phyloP scores from a whole-genome alignment of 176 grass and related monocot genomes.

The Zoysia pacifica region DNA sequence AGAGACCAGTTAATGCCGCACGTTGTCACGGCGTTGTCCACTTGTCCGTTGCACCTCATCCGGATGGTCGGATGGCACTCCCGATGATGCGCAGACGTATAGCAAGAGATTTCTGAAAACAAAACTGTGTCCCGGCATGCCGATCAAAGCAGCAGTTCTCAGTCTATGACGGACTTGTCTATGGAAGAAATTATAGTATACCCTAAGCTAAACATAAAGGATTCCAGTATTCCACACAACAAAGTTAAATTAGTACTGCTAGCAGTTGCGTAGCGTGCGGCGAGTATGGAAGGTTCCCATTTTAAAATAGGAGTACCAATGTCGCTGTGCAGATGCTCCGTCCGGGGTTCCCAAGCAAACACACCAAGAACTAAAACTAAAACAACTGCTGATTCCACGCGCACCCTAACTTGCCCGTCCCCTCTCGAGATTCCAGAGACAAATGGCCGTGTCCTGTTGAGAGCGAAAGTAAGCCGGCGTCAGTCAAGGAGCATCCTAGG shows the following conservation, averaged over 20 bases:
- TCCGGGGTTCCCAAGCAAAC: background rate
- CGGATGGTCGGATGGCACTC: no score
- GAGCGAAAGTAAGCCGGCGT: background rate
- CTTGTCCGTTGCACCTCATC: background rate
- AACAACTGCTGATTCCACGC: background rate
- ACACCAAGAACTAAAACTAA: conserved; percentile 14
- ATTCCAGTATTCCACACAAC: background rate
- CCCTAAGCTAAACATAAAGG: background rate
- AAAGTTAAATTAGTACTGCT: no score
- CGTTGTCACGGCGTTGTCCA: background rate
- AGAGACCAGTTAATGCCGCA: background rate
- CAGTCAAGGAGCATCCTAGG: conserved; percentile 30
- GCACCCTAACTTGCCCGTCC: conserved; percentile 24
- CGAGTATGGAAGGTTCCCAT: conserved; percentile 50
- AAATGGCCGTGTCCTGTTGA: background rate
- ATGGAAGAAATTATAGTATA: no score
- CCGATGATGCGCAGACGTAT: no score
- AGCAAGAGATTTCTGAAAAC: no score
- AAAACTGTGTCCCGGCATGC: no score
- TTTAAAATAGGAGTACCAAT: conserved; percentile 37
- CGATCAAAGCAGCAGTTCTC: background rate
- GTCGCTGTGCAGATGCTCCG: background rate
- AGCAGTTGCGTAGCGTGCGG: background rate
- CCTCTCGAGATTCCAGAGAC: conserved; percentile 5
- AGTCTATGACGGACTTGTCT: background rate